Evolutionary conservation across 345 rosid species (phyloP), one percentile per base, ranked within the genome.

Genomic region (Sisymbrium irio): DNA sequence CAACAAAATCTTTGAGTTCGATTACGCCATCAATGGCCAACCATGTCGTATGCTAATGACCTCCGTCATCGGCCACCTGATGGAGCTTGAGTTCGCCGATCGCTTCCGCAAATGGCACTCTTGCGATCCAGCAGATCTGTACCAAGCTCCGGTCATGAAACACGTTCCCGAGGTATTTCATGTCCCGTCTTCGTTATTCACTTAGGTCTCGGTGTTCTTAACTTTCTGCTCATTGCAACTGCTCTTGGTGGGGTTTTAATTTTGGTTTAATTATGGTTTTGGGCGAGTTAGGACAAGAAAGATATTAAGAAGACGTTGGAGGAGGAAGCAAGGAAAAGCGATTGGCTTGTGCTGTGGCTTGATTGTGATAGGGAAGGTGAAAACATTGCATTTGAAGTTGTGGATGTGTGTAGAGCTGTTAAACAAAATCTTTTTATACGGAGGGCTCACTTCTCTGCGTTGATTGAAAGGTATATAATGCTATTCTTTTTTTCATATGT

Each of bases 361-460:
- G 98, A 91, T 83, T 94, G 98, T 35, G 97, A 94, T 65, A 87
- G 98, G 78, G 98, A 91, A 82, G 99, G 99, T 50, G 99, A 92
- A 69, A 91, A 94, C 81, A 94, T 94, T 67, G 93, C 97, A 18
- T 94, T 88, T 71, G 98, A 94, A 83, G 98, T 91, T 64, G 62
- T 91, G 33, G 89, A 90, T 7, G 89, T 89, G 46, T 91, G 97
- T 70, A 76, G 67, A 36, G 78, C 87, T 5, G 96, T 69, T 0
- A 89, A 91, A 60, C 72, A 71, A 41, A 77, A 82, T 78, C 90
- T 94, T 47, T 79, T 65, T 11, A 74, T 94, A 19, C 77, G 86
- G 73, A 88, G 98, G 80, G 98, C 98, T 73, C 92, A 91, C 32
- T 94, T 94, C 68, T 94, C 98, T 59, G 95, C 97, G 41, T 81